phyloP scores from a whole-genome alignment of 2,329 filamentous ascomycete species.

The Diaporthe citrichinensis region DNA sequence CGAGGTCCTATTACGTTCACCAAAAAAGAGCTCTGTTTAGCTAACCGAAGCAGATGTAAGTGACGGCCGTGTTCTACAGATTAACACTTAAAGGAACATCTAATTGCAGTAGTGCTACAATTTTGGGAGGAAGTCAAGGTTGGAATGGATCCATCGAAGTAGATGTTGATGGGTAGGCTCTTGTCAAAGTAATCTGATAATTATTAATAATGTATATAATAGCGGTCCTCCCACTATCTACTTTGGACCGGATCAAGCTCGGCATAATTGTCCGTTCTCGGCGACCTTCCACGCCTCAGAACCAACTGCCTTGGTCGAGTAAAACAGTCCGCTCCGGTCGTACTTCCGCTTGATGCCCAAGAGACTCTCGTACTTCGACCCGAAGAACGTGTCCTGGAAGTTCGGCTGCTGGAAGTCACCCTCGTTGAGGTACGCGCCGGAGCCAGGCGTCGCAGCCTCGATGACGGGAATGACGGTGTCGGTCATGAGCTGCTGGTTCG shows the following conservation, averaged over 20 bases:
- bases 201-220: not conserved
- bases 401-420: slow-evolving; percentile 51
- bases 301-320: slow-evolving; percentile 55
- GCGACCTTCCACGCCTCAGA: slow-evolving; percentile 53
- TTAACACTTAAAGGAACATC: not conserved
- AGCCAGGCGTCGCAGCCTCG: slow-evolving; percentile 48
- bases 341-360: slow-evolving; percentile 55
- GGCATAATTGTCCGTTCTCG: slow-evolving; percentile 49
- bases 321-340: slow-evolving; percentile 54
- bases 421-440: slow-evolving; percentile 55
- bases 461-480: slow-evolving; percentile 46
- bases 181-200: not conserved
- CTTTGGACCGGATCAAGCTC: slow-evolving; percentile 34
- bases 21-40: not conserved
- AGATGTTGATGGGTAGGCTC: not conserved
- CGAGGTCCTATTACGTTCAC: too few relatives aligned
- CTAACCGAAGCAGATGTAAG: not conserved
- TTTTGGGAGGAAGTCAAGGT: not conserved
- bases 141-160: too few relatives aligned
- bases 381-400: slow-evolving; percentile 51
- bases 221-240: too few relatives aligned
- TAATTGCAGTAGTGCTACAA: not conserved
- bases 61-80: not conserved
- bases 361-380: slow-evolving; percentile 49
- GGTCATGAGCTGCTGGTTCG: slow-evolving; percentile 48